Conservation (phyloP, 345 rosid genomes). For the Reutealis trisperma region DNA sequence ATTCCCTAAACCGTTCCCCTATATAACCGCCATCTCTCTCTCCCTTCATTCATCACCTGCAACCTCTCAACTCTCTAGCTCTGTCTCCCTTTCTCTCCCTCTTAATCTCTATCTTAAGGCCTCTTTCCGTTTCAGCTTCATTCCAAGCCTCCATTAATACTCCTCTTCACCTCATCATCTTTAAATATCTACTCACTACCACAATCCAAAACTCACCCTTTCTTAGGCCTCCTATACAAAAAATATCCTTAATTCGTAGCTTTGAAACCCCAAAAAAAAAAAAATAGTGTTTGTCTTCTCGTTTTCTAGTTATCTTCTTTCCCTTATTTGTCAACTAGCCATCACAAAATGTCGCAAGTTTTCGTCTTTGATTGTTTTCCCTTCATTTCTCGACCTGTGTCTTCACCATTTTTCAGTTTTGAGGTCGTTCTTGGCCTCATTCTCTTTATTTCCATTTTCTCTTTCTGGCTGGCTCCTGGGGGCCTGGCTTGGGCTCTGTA, state of each 20-base stretch:
- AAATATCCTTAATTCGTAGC: too few relatives aligned
- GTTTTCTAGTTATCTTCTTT: not conserved
- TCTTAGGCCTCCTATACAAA: too few relatives aligned
- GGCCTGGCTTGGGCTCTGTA: constrained; percentile 68
- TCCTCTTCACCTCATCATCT: not conserved
- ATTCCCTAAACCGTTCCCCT: not conserved
- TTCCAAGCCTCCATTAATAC: not conserved
- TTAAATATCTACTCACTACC: not conserved
- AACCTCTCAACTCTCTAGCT: not conserved
- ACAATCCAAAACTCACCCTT: not conserved
- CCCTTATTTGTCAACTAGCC: not conserved
- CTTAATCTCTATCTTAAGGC: not conserved
- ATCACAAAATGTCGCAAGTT: constrained; percentile 9
- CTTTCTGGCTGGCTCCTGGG: constrained; percentile 55
- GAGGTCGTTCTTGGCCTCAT: constrained; percentile 37
- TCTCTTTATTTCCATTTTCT: constrained; percentile 35
- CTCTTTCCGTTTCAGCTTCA: constrained; percentile 9
- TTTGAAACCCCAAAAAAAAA: not conserved
- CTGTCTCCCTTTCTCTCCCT: not conserved
- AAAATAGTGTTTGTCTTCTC: too few relatives aligned
- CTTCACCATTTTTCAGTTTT: constrained; percentile 22
- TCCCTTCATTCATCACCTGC: not conserved
- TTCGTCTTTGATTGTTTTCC: constrained; percentile 13
- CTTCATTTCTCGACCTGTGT: constrained; percentile 19
- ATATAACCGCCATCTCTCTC: constrained; percentile 1